Conservation (phyloP, 108 stramenopile genomes). For the Cyclotella sp. region DNA sequence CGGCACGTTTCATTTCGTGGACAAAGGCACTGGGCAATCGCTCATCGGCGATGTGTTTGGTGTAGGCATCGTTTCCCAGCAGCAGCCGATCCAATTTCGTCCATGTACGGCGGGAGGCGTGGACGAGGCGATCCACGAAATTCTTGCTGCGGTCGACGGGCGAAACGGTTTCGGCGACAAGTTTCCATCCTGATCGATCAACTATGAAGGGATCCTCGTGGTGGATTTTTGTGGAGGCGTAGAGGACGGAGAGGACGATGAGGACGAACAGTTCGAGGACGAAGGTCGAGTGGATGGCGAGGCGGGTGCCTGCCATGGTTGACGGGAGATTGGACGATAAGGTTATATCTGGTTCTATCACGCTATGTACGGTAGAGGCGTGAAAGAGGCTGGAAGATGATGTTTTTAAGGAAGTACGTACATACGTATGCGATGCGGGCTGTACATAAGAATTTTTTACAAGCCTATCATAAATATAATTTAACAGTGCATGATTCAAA, state of each 20-base stretch:
- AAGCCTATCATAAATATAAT: too few relatives aligned
- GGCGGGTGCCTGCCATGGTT: conserved; percentile 53
- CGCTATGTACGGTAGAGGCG: too few relatives aligned
- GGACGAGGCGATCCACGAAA: too few relatives aligned
- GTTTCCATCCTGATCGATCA: conserved; percentile 48
- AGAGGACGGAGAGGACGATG: conserved; percentile 31
- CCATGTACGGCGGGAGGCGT: too few relatives aligned
- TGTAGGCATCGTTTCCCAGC: too few relatives aligned
- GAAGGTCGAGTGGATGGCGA: conserved; percentile 46
- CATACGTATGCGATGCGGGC: too few relatives aligned
- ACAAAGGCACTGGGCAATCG: conserved; percentile 23
- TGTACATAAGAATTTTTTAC: too few relatives aligned
- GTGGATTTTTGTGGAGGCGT: conserved; percentile 24
- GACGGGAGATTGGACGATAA: not conserved
- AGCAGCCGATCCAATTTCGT: too few relatives aligned
- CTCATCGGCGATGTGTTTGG: conserved; percentile 1
- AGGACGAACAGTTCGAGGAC: conserved; percentile 37
- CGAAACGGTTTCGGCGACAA: conserved; percentile 34
- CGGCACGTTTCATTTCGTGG: conserved; percentile 33
- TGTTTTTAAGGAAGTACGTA: too few relatives aligned
- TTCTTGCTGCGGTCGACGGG: not conserved
- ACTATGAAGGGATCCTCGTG: conserved; percentile 45
- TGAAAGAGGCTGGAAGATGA: too few relatives aligned
- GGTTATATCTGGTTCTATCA: not conserved
- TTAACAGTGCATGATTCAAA: too few relatives aligned